Evolutionary conservation across 2,329 filamentous ascomycete species (phyloP), one percentile per base, ranked within the genome.

Genomic region (Pseudogymnoascus sp.): DNA sequence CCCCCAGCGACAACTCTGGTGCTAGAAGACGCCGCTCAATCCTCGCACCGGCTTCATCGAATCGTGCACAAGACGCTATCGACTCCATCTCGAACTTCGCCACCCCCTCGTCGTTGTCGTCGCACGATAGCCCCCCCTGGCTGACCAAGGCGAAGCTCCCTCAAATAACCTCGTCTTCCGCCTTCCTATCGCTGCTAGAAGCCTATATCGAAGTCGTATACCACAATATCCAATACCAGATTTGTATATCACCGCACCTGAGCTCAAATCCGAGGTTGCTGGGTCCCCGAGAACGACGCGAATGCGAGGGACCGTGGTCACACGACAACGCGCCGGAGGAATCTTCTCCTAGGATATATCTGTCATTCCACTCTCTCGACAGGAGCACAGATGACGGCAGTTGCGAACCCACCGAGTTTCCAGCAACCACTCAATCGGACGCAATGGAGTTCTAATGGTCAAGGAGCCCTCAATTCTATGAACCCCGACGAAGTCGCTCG

Each of bases 401-500:
- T 88, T 73, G 85, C 85, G 67, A 87, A 80, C 69, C 84, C 84
- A 69, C 84, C 84, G 74, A 84, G 79, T 73, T 86, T 88, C 72
- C 77, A 82, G 73, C 83, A 84, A 72, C 59, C 59, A 6, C 81
- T 85, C 72, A 86, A 83, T 73, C 81, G 85, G 76, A 80, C 84
- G 80, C 80, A 79, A 87, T 88, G 85, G 85, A 80, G 82, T 74
- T 79, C 83, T 84, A 86, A 81, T 77, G 79, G 80, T 69, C 79
- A 83, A 77, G 85, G 82, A 78, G 81, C 82, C 74, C 78, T 85
- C 70, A 81, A 84, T 79, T 82, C 88, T 73, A 90, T 91, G 86
- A 90, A 89, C 78, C 79, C 87, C 75, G 91, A 96, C 79, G 91
- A 96, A 77, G 86, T 88, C 68, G 86, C 89, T 78, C 88, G 89